Conservation (phyloP, 306 rosid genomes). For the Datisca glomerata region DNA sequence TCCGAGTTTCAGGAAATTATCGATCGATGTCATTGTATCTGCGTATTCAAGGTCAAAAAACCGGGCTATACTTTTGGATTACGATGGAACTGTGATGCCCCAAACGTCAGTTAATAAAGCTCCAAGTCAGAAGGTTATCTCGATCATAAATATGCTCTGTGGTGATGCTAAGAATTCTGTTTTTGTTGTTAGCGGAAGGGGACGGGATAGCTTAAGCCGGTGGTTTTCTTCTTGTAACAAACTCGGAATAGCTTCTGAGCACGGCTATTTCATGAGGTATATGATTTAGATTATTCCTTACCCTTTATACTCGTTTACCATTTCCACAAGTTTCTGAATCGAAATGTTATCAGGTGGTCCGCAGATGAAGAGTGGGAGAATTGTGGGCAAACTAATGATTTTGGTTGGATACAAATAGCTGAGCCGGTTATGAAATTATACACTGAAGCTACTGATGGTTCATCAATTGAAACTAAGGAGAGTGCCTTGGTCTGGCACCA, state of each 20-base stretch:
- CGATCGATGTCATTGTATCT: constrained; percentile 31
- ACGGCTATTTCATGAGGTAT: constrained; percentile 49
- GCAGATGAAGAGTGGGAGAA: constrained; percentile 38
- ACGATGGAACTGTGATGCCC: constrained; percentile 57
- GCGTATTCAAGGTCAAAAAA: constrained; percentile 36
- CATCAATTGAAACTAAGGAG: constrained; percentile 47
- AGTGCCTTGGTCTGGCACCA: constrained; percentile 71
- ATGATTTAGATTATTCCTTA: not conserved
- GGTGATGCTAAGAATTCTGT: constrained; percentile 34
- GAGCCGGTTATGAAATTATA: constrained; percentile 57
- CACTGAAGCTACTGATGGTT: constrained; percentile 64
- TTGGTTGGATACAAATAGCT: constrained; percentile 50
- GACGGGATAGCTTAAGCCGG: constrained; percentile 33
- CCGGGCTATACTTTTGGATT: constrained; percentile 49
- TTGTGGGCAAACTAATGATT: constrained; percentile 39
- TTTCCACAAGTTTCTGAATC: not conserved
- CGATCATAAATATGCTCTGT: constrained; percentile 30
- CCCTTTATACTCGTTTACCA: not conserved
- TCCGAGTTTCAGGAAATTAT: constrained; percentile 45
- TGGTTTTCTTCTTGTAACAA: constrained; percentile 47
- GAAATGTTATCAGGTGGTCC: constrained; percentile 34
- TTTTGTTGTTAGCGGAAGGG: constrained; percentile 52
- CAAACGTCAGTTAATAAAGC: constrained; percentile 37
- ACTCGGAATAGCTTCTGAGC: constrained; percentile 52
- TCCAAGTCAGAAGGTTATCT: constrained; percentile 33